A percentile compares a stretch with the other conserved stretches of the same genome.
phyloP scores from a whole-genome alignment of 116 monocot genomes.

The Iris pallida region DNA sequence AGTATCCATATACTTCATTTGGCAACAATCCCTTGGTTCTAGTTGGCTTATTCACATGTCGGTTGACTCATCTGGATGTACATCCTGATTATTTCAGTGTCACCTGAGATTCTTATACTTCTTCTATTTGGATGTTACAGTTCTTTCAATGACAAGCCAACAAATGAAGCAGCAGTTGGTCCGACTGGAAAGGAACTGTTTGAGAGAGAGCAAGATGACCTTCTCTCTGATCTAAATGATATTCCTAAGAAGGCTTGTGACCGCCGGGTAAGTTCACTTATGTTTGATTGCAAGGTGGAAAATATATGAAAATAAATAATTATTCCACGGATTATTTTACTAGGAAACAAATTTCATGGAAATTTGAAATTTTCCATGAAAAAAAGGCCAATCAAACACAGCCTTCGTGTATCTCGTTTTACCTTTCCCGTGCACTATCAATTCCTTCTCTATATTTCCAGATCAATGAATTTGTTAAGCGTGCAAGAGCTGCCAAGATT shows the following conservation, averaged over 20 bases:
- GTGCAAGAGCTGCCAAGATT: constrained; percentile 81
- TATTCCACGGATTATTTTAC: no score
- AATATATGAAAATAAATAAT: no score
- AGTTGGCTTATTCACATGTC: background rate
- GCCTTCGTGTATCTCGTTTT: no score
- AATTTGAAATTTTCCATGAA: no score
- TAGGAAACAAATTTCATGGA: no score
- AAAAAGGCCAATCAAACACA: no score
- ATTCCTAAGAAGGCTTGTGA: constrained; percentile 92
- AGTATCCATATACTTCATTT: no score
- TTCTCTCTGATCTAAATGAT: constrained; percentile 82
- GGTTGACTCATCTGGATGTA: background rate
- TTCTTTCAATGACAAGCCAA: constrained; percentile 68
- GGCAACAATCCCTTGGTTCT: background rate
- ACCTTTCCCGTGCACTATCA: no score
- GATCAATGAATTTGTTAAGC: constrained; percentile 95
- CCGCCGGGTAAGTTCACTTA: constrained; percentile 26
- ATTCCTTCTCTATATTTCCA: constrained; percentile 15
- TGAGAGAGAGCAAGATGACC: constrained; percentile 90
- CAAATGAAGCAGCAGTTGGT: constrained; percentile 56
- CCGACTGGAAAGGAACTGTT: constrained; percentile 83
- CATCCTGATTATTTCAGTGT: background rate
- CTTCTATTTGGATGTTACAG: constrained; percentile 13
- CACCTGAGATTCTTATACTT: background rate
- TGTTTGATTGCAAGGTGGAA: no score